Base-by-base conservation (phyloP, 148 eudicot genomes). In the Oxyria digyna region DNA sequence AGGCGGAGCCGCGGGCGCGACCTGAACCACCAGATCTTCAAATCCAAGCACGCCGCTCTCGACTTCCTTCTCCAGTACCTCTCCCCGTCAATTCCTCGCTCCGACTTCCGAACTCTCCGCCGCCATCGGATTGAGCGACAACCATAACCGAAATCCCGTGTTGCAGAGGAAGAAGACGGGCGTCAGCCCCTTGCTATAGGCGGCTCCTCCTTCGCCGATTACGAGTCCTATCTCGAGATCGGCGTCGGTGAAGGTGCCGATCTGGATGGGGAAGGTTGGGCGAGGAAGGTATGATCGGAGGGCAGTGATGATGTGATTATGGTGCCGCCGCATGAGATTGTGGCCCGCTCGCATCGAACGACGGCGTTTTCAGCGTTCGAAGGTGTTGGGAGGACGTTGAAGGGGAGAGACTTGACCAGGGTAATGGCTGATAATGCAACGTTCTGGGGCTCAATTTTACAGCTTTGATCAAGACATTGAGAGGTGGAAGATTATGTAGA, bases 281-380 rank as follows among this genome's bases (percentile, higher is more conserved):
- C 41, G 43, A 14, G 68, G 43, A 14, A 42, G 68, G 6, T 33
- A 15, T n/a, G 42, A 64, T 33, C 42, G 26, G 68, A 33, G 12
- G 24, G 42, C 43, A 17, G 43, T 64, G 68, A 64, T 14, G 68
- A 64, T 8, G 43, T 23, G 41, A 40, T 33, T 42, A 35, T 64
- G 26, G 68, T 64, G 23, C 68, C 68, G 43, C 68, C 68, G 43
- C 68, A 64, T 27, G 68, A 64, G 68, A 64, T 64, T 13, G 68
- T 64, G 41, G 68, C 68, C 41, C 41, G 68, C 13, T 64, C 68
- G 23, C 68, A 64, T 1, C 23, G 42, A 18, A 64, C 68, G 68
- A 35, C 68, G 43, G 35, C 68, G 68, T 64, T 64, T 64, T 64
- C 68, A 42, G 68, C 35, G 68, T 64, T 64, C 15, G 68, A 64